Evolutionary conservation across 352 stramenopile genomes (phyloP), one percentile per base, ranked within the genome.

Genomic region (Thalassiosira hispida): DNA sequence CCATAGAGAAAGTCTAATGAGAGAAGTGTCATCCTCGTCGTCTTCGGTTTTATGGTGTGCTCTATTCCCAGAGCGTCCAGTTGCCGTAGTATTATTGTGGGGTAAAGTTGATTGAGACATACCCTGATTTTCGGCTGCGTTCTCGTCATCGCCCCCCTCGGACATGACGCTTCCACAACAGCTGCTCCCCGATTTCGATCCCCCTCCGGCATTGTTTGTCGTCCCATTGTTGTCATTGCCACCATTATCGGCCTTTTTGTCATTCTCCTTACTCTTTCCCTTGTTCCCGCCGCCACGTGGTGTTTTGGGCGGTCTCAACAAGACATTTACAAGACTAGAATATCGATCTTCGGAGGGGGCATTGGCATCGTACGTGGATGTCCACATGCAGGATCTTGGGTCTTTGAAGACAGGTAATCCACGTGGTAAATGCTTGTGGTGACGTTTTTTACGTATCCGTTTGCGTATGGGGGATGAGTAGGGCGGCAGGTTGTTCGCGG

Each of bases 251-350:
- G 2, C n/a, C 4, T 9, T 1, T 60, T 11, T 62, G 9, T 2
- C 25, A 44, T 11, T 14, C 16, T 29, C 52, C 3, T 29, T 51
- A 46, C 38, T 64, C 40, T 16, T 42, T 27, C 44, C 46, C 2
- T 51, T 9, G 31, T 18, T 18, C 33, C 40, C n/a, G n/a, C 18
- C 14, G 14, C 27, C 18, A 18, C 16, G 16, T 25, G 51, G n/a
- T 14, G 46, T 69, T 42, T 81, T 81, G 11, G 73, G 73, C 20
- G 73, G 73, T 9, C 73, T 25, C n/a, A 92, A 61, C 18, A 92
- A 69, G 8, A 92, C 77, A 81, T 92, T 92, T n/a, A 89, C 83
- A 2, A 92, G 53, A 62, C 75, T 87, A 12, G 78, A 76, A 70
- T 83, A 89, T 27, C 87, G 76, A 89, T 92, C 87, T 79, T 92